Base-by-base conservation (phyloP, 305 asterid species). In the Rubia balearica region DNA sequence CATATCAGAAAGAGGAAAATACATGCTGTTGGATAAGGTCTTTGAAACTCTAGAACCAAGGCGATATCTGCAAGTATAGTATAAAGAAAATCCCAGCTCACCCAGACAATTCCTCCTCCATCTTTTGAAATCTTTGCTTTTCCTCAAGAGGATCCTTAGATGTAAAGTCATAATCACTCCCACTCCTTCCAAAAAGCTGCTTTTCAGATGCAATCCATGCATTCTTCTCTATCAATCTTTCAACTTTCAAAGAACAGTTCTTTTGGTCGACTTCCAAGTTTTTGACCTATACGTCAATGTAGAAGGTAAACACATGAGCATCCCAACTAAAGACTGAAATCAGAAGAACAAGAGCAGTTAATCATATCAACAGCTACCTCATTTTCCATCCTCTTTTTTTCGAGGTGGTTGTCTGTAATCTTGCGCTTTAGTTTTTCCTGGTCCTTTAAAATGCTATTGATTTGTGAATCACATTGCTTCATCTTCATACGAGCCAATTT, bases 161-260 rank as follows among this genome's bases (percentile, higher is more conserved):
- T 74, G 86, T 82, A 80, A 94, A 94, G 82, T 91, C 99, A 74
- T 94, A 94, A 78, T 94, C 99, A 72, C 96, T 89, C 71, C 99
- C 96, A 68, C 67, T 82, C 82, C 86, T 87, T 70, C 99, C 97
- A 78, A 94, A 91, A 40, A 88, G 91, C 76, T 94, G 99, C 80
- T 94, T 91, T 88, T 94, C 99, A 53, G 99, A 84, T 73, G 94
- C 76, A 75, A 94, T 86, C 99, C 99, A 94, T 42, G 96, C 82
- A 84, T 94, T 90, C 79, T 91, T 94, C 78, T 91, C 99, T 73
- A 89, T 68, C 83, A 94, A 81, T 77, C 86, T 91, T 76, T 94
- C 96, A 68, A 94, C 98, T 77, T 79, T 94, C 75, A 73, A 71
- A 70, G 92, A 86, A 73, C 96, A 89, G 80, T 84, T 95, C 72